Percentiles rank a stretch among this genome's conserved stretches.
phyloP scores from a whole-genome alignment of 441 rosid genomes.

The Breynia disticha region DNA sequence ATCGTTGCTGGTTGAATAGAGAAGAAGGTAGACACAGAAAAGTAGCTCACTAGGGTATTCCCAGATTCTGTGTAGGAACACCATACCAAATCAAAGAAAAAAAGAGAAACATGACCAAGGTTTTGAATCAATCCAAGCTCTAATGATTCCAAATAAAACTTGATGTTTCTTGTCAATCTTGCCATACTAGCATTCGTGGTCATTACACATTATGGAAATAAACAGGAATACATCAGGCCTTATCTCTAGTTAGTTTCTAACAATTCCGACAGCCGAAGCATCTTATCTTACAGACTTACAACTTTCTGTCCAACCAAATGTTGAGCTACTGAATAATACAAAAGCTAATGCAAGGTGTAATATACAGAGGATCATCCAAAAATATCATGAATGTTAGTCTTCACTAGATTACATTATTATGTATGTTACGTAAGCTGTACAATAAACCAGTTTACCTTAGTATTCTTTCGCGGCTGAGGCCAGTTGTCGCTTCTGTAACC shows the following conservation, averaged over 20 bases:
- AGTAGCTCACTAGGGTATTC: constrained; percentile 12
- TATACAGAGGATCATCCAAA: constrained; percentile 17
- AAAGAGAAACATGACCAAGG: too few relatives aligned
- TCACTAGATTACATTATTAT: constrained; percentile 6
- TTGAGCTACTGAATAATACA: too few relatives aligned
- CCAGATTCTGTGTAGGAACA: background rate
- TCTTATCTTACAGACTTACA: constrained; percentile 5
- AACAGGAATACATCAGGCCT: background rate
- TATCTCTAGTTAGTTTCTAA: background rate
- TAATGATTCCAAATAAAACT: background rate
- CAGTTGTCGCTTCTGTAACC: constrained; percentile 4
- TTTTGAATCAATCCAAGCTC: too few relatives aligned
- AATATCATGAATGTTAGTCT: constrained; percentile 10
- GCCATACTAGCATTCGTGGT: background rate
- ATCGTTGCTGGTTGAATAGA: constrained; percentile 84
- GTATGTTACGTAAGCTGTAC: constrained; percentile 27
- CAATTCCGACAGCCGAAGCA: background rate
- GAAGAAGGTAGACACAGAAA: constrained; percentile 51
- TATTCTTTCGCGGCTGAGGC: constrained; percentile 5
- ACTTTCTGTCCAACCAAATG: constrained; percentile 6
- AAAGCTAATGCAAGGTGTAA: too few relatives aligned
- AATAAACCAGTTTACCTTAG: constrained; percentile 12
- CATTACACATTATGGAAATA: background rate
- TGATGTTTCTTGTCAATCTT: background rate
- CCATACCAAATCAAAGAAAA: too few relatives aligned